These are phyloP conservation scores for Ceratopteris richardii DNA, from an alignment of 75 land plant genomes.

Conservation along the genomic window DNA sequence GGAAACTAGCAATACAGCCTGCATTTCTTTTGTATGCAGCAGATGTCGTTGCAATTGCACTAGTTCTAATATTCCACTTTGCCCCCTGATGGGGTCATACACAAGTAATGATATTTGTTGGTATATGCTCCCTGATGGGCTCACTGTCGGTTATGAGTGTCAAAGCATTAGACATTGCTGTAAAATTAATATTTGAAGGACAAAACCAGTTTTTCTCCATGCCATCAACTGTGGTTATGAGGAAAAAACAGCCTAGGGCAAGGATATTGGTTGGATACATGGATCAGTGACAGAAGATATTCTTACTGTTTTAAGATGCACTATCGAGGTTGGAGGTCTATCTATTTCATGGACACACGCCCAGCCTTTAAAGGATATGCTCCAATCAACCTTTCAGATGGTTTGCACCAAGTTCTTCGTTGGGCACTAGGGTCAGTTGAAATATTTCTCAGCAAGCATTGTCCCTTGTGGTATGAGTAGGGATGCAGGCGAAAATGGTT, in stretches of 20 bases:
- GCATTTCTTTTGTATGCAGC: too few relatives aligned
- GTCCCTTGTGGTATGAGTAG: constrained; percentile 87
- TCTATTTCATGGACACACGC: constrained; percentile 75
- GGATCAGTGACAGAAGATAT: too few relatives aligned
- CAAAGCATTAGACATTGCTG: too few relatives aligned
- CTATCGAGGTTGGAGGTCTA: constrained; percentile 73
- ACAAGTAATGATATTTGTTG: too few relatives aligned
- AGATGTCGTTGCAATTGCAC: too few relatives aligned
- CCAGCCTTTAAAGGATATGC: constrained; percentile 84
- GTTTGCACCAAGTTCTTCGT: constrained; percentile 79
- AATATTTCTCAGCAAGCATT: constrained; percentile 75
- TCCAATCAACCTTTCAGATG: constrained; percentile 81
- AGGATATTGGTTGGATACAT: constrained; percentile 58
- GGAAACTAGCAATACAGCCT: too few relatives aligned
- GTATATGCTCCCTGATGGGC: too few relatives aligned
- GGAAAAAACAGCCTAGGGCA: constrained; percentile 96
- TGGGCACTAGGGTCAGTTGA: constrained; percentile 88
- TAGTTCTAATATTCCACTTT: too few relatives aligned
- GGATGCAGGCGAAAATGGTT: constrained; percentile 60
- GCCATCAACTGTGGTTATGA: constrained; percentile 99
- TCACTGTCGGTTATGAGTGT: too few relatives aligned
- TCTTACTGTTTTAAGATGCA: constrained; percentile 96
- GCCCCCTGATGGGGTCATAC: too few relatives aligned
- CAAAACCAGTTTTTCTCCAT: too few relatives aligned
- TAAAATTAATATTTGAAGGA: too few relatives aligned